Percentiles rank a stretch among this genome's conserved stretches.
These are phyloP conservation scores for Platanus orientalis DNA, from an alignment of 164 flowering plant genomes.

Conservation along the genomic window DNA sequence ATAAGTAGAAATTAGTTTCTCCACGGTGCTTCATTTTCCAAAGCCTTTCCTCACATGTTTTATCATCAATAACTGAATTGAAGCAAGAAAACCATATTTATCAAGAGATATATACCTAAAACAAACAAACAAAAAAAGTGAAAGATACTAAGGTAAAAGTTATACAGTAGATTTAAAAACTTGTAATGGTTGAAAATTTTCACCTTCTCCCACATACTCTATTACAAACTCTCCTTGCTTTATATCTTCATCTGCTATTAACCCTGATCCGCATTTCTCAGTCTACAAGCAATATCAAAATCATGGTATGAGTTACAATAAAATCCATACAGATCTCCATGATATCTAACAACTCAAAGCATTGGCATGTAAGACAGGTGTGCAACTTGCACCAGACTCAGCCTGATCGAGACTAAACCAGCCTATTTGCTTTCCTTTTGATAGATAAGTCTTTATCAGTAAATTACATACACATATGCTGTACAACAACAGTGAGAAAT, in stretches of 20 bases:
- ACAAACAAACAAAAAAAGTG: neutral
- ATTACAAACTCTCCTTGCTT: conserved; percentile 85
- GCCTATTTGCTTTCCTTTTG: too few relatives aligned
- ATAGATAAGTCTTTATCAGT: too few relatives aligned
- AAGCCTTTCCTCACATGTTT: conserved; percentile 95
- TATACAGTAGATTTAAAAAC: neutral
- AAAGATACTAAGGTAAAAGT: too few relatives aligned
- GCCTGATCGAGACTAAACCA: neutral
- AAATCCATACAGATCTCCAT: too few relatives aligned
- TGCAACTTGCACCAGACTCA: neutral
- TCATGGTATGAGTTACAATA: neutral
- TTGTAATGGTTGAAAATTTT: conserved; percentile 8
- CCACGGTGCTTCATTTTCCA: conserved; percentile 97
- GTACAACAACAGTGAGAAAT: too few relatives aligned
- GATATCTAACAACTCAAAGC: neutral
- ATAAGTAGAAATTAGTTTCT: conserved; percentile 90
- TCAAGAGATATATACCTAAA: neutral
- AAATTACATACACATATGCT: too few relatives aligned
- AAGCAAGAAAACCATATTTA: conserved; percentile 4
- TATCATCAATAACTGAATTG: conserved; percentile 87
- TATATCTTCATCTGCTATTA: conserved; percentile 93
- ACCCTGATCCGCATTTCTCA: conserved; percentile 93
- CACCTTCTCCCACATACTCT: conserved; percentile 99
- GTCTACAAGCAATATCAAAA: conserved; percentile 55
- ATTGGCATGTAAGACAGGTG: neutral